phyloP scores from a whole-genome alignment of 768 basidiomycete species.

The Suillus americanus region DNA sequence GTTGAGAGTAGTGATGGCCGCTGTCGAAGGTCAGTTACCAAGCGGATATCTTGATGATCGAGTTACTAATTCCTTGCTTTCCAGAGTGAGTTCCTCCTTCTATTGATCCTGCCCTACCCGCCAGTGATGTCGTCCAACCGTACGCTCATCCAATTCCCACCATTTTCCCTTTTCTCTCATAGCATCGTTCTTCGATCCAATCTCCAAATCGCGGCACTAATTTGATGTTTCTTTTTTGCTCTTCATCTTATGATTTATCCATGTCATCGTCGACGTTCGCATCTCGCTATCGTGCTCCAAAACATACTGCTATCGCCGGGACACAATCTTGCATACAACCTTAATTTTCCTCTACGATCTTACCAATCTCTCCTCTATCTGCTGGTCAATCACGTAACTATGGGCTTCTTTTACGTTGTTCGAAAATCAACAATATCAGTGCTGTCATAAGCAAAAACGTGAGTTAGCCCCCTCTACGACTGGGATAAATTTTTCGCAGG shows the following conservation, averaged over 20 bases:
- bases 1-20: slow-evolving; percentile 91
- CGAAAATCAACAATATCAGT: slow-evolving; percentile 34
- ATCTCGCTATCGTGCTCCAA: slow-evolving; percentile 9
- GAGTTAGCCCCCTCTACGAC: slow-evolving; percentile 34
- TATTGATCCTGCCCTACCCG: slow-evolving; percentile 24
- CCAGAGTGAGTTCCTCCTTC: slow-evolving; percentile 63
- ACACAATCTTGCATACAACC: slow-evolving; percentile 2
- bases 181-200: slow-evolving; percentile 40
- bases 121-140: slow-evolving; percentile 20
- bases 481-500: slow-evolving; percentile 5
- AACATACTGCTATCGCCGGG: slow-evolving; percentile 10
- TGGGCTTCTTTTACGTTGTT: slow-evolving; percentile 5
- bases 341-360: slow-evolving; percentile 3
- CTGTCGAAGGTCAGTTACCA: slow-evolving; percentile 78
- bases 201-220: slow-evolving; percentile 34
- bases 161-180: slow-evolving; percentile 17
- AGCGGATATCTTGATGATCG: slow-evolving; percentile 10
- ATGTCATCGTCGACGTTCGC: slow-evolving; percentile 7
- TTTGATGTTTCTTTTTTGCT: slow-evolving; percentile 25
- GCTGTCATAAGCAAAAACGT: slow-evolving; percentile 71
- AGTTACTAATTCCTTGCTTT: slow-evolving; percentile 16
- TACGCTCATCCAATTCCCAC: slow-evolving; percentile 28
- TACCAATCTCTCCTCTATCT: neutral
- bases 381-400: slow-evolving; percentile 25
- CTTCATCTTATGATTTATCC: slow-evolving; percentile 13